Evolutionary conservation across 345 rosid species (phyloP).

Genomic region (Acer campestre): DNA sequence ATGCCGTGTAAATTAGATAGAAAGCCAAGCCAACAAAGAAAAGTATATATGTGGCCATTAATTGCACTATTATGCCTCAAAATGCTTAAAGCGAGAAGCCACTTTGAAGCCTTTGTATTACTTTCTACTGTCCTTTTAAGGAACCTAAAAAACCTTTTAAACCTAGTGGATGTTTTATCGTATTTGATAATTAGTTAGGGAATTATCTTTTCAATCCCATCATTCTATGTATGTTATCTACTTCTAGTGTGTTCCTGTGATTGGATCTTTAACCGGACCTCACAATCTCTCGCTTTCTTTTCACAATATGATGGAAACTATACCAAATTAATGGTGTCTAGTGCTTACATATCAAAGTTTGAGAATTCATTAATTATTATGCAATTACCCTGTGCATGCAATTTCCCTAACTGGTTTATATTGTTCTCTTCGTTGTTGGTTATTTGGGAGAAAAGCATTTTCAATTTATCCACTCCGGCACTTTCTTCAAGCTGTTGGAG

Average conservation of each 20-base stretch:
- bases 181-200: background rate
- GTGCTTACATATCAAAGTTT: background rate
- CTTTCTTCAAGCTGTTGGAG: conserved; percentile 3
- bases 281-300: background rate
- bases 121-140: background rate
- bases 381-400: background rate
- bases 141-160: background rate
- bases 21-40: background rate
- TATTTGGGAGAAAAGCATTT: background rate
- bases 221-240: background rate
- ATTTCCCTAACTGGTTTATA: background rate
- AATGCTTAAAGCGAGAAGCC: background rate
- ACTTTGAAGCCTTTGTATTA: background rate
- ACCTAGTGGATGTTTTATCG: background rate
- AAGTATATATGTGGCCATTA: background rate
- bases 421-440: background rate
- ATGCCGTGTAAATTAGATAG: background rate
- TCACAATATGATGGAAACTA: background rate
- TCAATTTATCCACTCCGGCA: background rate
- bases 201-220: background rate
- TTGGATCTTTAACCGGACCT: background rate
- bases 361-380: background rate
- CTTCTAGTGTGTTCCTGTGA: background rate
- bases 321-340: background rate
- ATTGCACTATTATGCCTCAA: background rate